A percentile compares a stretch with the other conserved stretches of the same genome.
Evolutionary conservation across 2,329 filamentous ascomycete species (phyloP).

Genomic region (Hypoxylon sp.): DNA sequence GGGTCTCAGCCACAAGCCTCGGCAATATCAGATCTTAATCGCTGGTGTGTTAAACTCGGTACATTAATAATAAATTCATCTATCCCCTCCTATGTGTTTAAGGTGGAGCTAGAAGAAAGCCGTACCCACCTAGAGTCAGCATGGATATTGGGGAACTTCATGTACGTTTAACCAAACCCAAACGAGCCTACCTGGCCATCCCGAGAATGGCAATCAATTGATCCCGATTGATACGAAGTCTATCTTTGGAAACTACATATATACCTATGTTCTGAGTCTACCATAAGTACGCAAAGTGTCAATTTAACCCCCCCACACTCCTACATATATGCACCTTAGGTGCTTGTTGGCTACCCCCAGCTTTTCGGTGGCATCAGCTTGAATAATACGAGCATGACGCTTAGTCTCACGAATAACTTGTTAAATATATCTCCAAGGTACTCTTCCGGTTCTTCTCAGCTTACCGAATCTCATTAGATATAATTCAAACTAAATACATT

Average conservation of each 20-base stretch:
- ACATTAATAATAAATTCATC: background rate
- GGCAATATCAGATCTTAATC: background rate
- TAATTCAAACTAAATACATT: background rate
- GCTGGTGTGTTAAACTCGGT: background rate
- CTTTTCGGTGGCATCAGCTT: background rate
- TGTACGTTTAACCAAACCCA: too few relatives aligned
- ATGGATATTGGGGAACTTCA: too few relatives aligned
- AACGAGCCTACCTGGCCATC: too few relatives aligned
- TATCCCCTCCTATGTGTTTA: background rate
- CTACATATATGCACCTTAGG: too few relatives aligned
- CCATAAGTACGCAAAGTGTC: too few relatives aligned
- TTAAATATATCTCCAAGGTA: background rate
- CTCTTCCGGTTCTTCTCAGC: background rate
- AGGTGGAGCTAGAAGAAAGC: too few relatives aligned
- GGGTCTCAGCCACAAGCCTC: conserved; percentile 7
- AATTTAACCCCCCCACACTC: too few relatives aligned
- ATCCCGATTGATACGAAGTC: too few relatives aligned
- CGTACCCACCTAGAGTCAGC: too few relatives aligned
- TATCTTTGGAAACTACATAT: too few relatives aligned
- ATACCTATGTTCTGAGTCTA: too few relatives aligned
- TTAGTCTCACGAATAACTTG: background rate
- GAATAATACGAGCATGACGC: background rate
- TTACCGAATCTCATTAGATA: background rate
- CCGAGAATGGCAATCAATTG: too few relatives aligned
- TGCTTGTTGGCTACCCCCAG: background rate